Evolutionary conservation across 1,139 yeast genomes (phyloP).

Genomic region (Suhomyces yuchorum): DNA sequence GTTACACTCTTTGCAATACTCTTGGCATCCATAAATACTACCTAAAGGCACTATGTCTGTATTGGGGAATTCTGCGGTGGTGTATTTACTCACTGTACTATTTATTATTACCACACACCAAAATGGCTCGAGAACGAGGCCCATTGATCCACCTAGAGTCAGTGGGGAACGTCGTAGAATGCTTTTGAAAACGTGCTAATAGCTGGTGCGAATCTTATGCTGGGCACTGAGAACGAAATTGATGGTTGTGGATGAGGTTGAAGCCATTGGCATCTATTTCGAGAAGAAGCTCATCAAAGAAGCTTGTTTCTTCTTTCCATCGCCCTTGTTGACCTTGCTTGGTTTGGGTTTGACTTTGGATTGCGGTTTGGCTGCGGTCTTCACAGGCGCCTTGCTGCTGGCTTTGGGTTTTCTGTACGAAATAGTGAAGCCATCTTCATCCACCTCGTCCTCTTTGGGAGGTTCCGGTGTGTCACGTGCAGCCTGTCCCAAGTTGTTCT

Average conservation of each 20-base stretch:
- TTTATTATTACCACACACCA: no score
- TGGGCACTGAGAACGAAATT: no score
- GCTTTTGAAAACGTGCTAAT: no score
- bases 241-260: no score
- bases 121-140: no score
- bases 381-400: constrained; percentile 9
- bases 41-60: not conserved
- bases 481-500: not conserved
- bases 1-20: not conserved
- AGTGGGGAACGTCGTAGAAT: no score
- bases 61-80: not conserved
- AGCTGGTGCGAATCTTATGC: no score
- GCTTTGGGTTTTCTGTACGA: constrained; percentile 27
- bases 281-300: constrained; percentile 45
- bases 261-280: no score
- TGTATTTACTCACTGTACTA: no score
- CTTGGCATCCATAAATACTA: not conserved
- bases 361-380: constrained; percentile 16
- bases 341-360: constrained; percentile 10
- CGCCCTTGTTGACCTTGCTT: constrained; percentile 16
- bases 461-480: constrained; percentile 3
- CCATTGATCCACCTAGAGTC: no score
- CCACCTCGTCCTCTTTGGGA: constrained; percentile 26
- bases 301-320: constrained; percentile 35
- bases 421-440: constrained; percentile 45